A percentile compares a stretch with the other conserved stretches of the same genome.
Evolutionary conservation across 2,329 filamentous ascomycete species (phyloP).

Genomic region (Zelopaecilomyces penicillatus): DNA sequence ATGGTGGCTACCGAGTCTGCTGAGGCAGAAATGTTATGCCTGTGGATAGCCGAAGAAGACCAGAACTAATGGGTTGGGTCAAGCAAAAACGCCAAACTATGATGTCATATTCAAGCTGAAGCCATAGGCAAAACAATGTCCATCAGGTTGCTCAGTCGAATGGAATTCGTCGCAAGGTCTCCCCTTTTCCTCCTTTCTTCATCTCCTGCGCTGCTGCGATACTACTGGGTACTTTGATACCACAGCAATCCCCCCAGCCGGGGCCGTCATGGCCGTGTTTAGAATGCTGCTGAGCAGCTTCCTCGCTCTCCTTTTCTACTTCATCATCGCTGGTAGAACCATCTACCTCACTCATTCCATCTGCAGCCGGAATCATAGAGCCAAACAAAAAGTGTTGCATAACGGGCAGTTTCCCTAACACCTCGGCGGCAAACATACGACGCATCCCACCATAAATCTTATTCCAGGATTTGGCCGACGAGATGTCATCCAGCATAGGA

Average conservation of each 20-base stretch:
- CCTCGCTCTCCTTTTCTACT: constrained; percentile 48
- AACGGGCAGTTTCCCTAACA: constrained; percentile 85
- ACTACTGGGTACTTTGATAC: constrained; percentile 93
- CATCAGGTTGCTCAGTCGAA: constrained; percentile 53
- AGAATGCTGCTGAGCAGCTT: constrained; percentile 53
- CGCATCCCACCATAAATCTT: constrained; percentile 95
- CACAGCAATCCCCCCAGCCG: constrained; percentile 93
- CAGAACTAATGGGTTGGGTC: too few relatives aligned
- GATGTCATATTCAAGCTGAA: too few relatives aligned
- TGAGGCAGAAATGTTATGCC: too few relatives aligned
- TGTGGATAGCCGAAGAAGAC: too few relatives aligned
- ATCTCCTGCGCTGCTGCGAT: constrained; percentile 85
- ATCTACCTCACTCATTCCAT: constrained; percentile 69
- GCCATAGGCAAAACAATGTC: neutral
- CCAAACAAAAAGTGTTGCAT: constrained; percentile 99
- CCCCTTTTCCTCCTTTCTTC: constrained; percentile 59
- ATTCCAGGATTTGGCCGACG: constrained; percentile 75
- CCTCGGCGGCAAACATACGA: constrained; percentile 92
- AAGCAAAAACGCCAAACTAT: too few relatives aligned
- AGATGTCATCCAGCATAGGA: constrained; percentile 98
- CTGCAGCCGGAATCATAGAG: constrained; percentile 66
- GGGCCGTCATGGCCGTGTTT: constrained; percentile 55
- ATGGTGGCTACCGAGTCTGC: too few relatives aligned
- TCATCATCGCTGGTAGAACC: constrained; percentile 37
- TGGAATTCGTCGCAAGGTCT: constrained; percentile 63